Base-by-base conservation (phyloP, 805 yeast species). In the Sugiyamaella mastotermitis region DNA sequence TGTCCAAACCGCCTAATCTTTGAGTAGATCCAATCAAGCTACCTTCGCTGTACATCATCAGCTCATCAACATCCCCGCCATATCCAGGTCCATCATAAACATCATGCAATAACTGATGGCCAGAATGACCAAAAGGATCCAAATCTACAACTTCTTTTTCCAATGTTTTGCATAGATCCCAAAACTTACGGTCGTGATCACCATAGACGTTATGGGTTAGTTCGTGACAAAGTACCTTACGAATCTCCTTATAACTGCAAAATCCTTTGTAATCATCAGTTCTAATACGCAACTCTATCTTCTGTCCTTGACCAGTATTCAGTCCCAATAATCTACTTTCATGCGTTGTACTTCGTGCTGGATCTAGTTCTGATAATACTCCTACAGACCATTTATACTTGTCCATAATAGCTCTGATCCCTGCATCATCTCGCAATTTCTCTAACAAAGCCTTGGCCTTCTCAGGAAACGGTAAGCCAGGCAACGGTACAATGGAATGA, bases 181-280 rank as follows among this genome's bases (percentile, higher is more conserved):
- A 60, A 38, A 63, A 63, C 35, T 53, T 41, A 13, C 51, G 42
- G 38, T 57, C 56, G 40, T 63, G 68, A 7, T 58, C 65, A 5
- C 51, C 40, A 33, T 56, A 50, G 6, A 51, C 58, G 39, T 63
- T 63, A 38, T 63, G 68, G 10, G 68, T 54, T 16, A 63, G 51
- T 38, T 63, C 68, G 38, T 63, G 68, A 40, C 66, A 59, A 20
- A 63, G 48, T 7, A 60, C 62, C 34, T 50, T 53, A 27, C 57
- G 39, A 16, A 64, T 49, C 29, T 56, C 57, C 31, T 47, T 51
- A 41, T 62, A 63, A 37, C 49, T 43, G 30, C 65, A 45, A 41
- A 52, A 63, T 5, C 68, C 68, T 20, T 54, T 55, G 40, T 62
- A 61, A 38, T 47, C 52, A 41, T 64, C 68, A 9, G 66, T 63